Evolutionary conservation across 2,329 filamentous ascomycete genomes (phyloP), one percentile per base, ranked within the genome.

Genomic region (Claviceps humidiphila): DNA sequence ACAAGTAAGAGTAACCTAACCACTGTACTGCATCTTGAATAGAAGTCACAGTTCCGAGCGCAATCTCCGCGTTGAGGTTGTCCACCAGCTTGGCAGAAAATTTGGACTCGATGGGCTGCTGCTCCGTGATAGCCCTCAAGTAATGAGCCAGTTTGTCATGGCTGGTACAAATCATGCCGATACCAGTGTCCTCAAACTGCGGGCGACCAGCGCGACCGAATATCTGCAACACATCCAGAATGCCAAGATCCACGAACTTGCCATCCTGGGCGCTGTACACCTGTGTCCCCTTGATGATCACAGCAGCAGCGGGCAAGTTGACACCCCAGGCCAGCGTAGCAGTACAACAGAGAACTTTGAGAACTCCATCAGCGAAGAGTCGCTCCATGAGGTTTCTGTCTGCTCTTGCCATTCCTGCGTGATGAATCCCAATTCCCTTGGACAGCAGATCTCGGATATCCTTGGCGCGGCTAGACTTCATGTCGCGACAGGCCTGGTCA

Each of bases 271-370:
- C 85, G 65, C 90, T 97, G 70, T 98, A 98, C 0, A 98, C 80
- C 63, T 97, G 91, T 0, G 93, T 98, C 16, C 93, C 93, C 66
- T 98, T 98, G 76, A 98, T 98, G 51, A 98, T 80, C 49, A 98
- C 93, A 0, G 93, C 94, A 0, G 93, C 93, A 38, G 93, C 93
- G 1, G 93, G 93, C 68, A 98, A 80, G 68, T 98, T 98, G 64
- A 98, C 91, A 82, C 93, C 93, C 93, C 93, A 98, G 0, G 93
- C 93, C 26, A 98, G 76, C 1, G 93, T 98, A 11, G 93, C 93
- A 2, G 93, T 98, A 81, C 94, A 98, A 74, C 91, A 97, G 22
- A 98, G 83, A 1, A 98, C 90, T 66, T 93, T 95, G 60, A 97
- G 79, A n/a, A 97, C 84, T 26, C 93, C 94, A 58, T 94, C 85